Evolutionary conservation across 2,329 filamentous ascomycete genomes (phyloP), one percentile per base, ranked within the genome.

Genomic region (Calonectria pseudoturangicola): DNA sequence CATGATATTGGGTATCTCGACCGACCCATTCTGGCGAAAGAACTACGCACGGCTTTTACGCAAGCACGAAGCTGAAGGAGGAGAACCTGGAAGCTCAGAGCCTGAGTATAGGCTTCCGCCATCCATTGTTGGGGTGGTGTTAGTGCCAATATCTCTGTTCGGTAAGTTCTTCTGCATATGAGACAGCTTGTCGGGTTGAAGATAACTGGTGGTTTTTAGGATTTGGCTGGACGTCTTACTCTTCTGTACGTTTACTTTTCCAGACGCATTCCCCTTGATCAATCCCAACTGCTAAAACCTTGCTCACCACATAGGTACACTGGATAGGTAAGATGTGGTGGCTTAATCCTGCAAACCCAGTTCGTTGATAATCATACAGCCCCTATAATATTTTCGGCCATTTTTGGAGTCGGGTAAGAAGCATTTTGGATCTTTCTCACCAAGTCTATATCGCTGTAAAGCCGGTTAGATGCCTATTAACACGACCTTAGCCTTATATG

Each of bases 101-200:
- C 45, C 45, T 25, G 45, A 47, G 45, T 47, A 47, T 47, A 47
- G 45, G 45, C 45, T 47, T 47, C 45, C 45, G 13, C n/a, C 45
- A 47, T 47, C 45, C n/a, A 25, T 47, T 47, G 2, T 47, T 6
- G 45, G 45, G n/a, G 45, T 25, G 18, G 12, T 47, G 9, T 47
- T 21, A 12, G n/a, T 47, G n/a, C 45, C 45, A 21, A 47, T 47
- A 47, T 47, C 45, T 47, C 45, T 47, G 18, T 47, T 47, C 6
- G 45, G 45, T 47, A 47, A 10, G 45, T 12, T 47, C 25, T 3
- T 47, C 45, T 47, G 16, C 43, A 47, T 2, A 47, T 4, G 18
- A 47, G 43, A 47, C 43, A 47, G 18, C 43, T 47, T 47, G 7
- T 47, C 3, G 43, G 18, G 16, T 47, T 47, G 43, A 47, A n/a